These are phyloP conservation scores for Dalbergia cultrata DNA, from an alignment of 306 rosid species.

Conservation along the genomic window DNA sequence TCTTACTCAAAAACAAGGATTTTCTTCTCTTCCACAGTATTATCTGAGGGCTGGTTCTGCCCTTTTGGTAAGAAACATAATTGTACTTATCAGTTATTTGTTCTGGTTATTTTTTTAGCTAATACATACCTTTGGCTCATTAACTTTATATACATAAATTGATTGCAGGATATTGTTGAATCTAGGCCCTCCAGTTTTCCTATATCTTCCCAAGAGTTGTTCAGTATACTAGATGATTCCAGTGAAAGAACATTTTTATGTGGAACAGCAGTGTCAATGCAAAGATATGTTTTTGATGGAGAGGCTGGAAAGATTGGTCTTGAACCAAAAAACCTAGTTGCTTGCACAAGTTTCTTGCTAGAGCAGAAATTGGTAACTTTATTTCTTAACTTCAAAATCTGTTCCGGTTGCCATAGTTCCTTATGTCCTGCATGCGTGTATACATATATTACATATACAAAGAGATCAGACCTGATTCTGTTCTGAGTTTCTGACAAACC, in stretches of 20 bases:
- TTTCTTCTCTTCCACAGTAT: constrained; percentile 72
- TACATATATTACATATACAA: not conserved
- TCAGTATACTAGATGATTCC: constrained; percentile 80
- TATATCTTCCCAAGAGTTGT: constrained; percentile 77
- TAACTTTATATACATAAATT: constrained; percentile 26
- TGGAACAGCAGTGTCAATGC: constrained; percentile 78
- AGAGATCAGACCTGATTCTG: constrained; percentile 11
- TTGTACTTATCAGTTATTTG: constrained; percentile 28
- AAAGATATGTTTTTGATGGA: constrained; percentile 84
- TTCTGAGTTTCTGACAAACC: not conserved
- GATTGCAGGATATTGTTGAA: constrained; percentile 85
- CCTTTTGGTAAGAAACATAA: constrained; percentile 74
- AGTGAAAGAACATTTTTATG: constrained; percentile 86
- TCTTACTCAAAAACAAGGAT: constrained; percentile 71
- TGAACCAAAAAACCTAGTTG: constrained; percentile 85
- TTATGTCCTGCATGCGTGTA: not conserved
- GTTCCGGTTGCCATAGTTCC: not conserved
- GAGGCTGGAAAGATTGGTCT: constrained; percentile 87
- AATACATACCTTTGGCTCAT: constrained; percentile 26
- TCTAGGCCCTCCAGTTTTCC: constrained; percentile 73
- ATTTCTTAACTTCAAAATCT: constrained; percentile 7
- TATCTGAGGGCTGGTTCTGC: constrained; percentile 92
- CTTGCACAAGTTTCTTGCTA: constrained; percentile 89
- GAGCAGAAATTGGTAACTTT: constrained; percentile 86
- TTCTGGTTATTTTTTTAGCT: constrained; percentile 13